Evolutionary conservation across 257 asterid species (phyloP), one percentile per base, ranked within the genome.

Genomic region (Solanum ahanhuiri): DNA sequence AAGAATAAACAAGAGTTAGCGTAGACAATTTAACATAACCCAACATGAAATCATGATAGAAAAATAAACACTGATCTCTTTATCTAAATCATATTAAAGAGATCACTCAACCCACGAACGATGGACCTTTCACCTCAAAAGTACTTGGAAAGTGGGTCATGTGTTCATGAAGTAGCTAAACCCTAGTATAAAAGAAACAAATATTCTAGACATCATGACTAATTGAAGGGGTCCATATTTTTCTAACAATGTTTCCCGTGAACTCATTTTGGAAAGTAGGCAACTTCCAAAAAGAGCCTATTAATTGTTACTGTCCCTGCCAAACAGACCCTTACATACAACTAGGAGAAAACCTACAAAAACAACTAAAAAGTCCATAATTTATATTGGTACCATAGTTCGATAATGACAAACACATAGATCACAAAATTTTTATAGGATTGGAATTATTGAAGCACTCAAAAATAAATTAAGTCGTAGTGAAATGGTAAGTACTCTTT

Each of bases 241-340:
- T 34, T 15, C 41, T 18, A 82, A 37, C n/a, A 87, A 30, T 67
- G 92, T 81, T 73, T 84, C 93, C 94, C 93, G 97, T 94, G 97
- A 94, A 89, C 90, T 57, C 28, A 35, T 57, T 90, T 93, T 91
- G 94, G 90, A 88, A n/a, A 86, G 43, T 87, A 66, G 86, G 90
- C 72, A 67, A 33, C 82, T 81, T 92, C 93, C 94, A 91, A 86
- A 64, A 89, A 28, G 12, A 30, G 33, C 54, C 82, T 66, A 43
- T 41, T 58, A 75, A 88, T 83, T 87, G 84, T 64, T 66, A 60
- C 82, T 31, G 72, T 87, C 72, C 86, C 76, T 88, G 43, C 90
- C 89, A 82, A 86, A 72, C 86, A 76, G 41, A 73, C 51, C 85
- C 89, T 81, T 89, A 83, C 89, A 83, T 25, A 70, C 87, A 57